phyloP scores from a whole-genome alignment of 768 basidiomycete genomes.

The Terana coerulea region DNA sequence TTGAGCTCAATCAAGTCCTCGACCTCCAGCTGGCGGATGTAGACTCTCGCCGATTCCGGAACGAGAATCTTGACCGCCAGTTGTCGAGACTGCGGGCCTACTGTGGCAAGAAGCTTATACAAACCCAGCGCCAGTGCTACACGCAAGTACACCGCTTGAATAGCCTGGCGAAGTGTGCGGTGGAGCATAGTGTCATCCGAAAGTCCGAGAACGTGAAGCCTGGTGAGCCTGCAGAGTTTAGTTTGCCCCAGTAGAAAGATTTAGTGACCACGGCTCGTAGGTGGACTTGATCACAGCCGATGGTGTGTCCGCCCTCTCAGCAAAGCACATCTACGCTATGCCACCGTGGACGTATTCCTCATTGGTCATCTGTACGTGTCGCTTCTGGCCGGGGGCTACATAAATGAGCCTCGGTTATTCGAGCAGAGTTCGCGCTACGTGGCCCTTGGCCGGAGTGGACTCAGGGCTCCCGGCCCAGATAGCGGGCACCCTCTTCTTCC shows the following conservation, averaged over 20 bases:
- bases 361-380: not conserved
- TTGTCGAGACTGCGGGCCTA: not conserved
- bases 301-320: not conserved
- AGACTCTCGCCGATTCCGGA: not conserved
- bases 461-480: not conserved
- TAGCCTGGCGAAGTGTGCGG: not conserved
- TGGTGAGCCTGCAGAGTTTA: no score
- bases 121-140: not conserved
- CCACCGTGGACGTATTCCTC: not conserved
- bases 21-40: conserved; percentile 6
- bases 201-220: not conserved
- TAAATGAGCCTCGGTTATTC: not conserved
- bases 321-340: not conserved
- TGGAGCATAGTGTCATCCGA: not conserved
- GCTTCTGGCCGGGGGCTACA: not conserved
- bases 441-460: not conserved
- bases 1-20: not conserved
- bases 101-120: not conserved
- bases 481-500: not conserved
- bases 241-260: not conserved
- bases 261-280: not conserved
- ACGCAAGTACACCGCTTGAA: not conserved
- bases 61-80: not conserved
- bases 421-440: conserved; percentile 3
- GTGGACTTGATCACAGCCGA: not conserved